phyloP scores from a whole-genome alignment of 768 basidiomycete genomes.

The Amanita fuliginea region DNA sequence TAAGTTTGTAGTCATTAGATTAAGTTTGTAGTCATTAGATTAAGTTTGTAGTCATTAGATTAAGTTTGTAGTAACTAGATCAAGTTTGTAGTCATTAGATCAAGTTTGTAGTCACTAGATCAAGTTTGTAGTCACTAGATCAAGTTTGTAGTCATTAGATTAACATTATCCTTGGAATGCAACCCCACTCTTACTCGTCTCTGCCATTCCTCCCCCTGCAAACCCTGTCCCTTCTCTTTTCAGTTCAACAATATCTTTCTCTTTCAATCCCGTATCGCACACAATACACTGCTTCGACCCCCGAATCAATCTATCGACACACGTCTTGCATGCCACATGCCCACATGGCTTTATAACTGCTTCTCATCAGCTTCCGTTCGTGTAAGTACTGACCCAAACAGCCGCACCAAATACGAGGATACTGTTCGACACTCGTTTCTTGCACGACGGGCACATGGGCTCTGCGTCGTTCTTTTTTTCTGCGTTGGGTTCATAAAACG shows the following conservation, averaged over 20 bases:
- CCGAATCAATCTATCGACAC: slow-evolving; percentile 78
- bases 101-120: too few relatives aligned
- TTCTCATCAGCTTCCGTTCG: neutral
- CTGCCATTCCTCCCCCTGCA: slow-evolving; percentile 91
- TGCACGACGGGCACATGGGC: slow-evolving; percentile 83
- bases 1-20: too few relatives aligned
- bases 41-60: too few relatives aligned
- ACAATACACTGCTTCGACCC: slow-evolving; percentile 76
- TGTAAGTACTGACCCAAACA: neutral
- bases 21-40: too few relatives aligned
- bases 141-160: too few relatives aligned
- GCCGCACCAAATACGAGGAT: slow-evolving; percentile 55
- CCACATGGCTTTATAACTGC: slow-evolving; percentile 79
- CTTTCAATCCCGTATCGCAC: slow-evolving; percentile 59
- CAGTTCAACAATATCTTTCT: slow-evolving; percentile 72
- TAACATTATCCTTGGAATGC: slow-evolving; percentile 62
- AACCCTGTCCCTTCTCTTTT: slow-evolving; percentile 94
- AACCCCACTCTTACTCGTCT: slow-evolving; percentile 67
- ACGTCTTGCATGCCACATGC: slow-evolving; percentile 87
- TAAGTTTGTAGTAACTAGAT: too few relatives aligned
- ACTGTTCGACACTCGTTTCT: slow-evolving; percentile 74
- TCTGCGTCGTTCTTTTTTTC: slow-evolving; percentile 42
- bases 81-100: too few relatives aligned
- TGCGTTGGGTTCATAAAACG: slow-evolving; percentile 28
- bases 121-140: too few relatives aligned